A percentile compares a stretch with the other conserved stretches of the same genome.
phyloP scores from a whole-genome alignment of 208 protist genomes.

The Leishmania aethiopica region DNA sequence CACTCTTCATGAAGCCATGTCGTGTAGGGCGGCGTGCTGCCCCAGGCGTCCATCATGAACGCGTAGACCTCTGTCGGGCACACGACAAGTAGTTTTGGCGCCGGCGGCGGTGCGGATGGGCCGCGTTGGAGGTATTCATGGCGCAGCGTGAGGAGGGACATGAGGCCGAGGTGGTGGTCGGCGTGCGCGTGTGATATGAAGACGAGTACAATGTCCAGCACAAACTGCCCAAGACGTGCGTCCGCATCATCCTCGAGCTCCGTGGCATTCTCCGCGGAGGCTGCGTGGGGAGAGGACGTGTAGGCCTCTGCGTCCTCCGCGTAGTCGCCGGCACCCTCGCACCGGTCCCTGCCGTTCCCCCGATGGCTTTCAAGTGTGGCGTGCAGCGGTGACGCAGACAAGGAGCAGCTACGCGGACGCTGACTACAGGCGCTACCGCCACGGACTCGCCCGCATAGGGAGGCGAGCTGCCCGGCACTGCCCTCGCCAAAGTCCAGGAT shows the following conservation, averaged over 20 bases:
- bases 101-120: background rate
- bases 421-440: background rate
- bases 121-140: slow-evolving; percentile 34
- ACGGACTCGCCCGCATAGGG: slow-evolving; percentile 37
- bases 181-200: slow-evolving; percentile 93
- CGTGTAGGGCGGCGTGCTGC: slow-evolving; percentile 35
- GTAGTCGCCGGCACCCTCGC: background rate
- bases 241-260: slow-evolving; percentile 2
- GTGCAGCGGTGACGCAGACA: background rate
- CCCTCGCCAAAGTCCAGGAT: slow-evolving; percentile 90
- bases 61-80: slow-evolving; percentile 76
- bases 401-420: background rate
- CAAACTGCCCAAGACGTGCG: slow-evolving; percentile 26
- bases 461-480: slow-evolving; percentile 66
- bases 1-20: slow-evolving; percentile 59
- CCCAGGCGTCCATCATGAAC: slow-evolving; percentile 67
- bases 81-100: slow-evolving; percentile 54
- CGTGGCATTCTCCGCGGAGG: no score
- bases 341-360: background rate
- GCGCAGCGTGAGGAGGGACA: slow-evolving; percentile 66
- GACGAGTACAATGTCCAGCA: slow-evolving; percentile 61
- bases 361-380: background rate
- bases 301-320: background rate
- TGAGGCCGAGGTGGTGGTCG: slow-evolving; percentile 87
- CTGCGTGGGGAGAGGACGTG: no score